Evolutionary conservation across 148 eudicot genomes (phyloP).

Genomic region (Silene conica): DNA sequence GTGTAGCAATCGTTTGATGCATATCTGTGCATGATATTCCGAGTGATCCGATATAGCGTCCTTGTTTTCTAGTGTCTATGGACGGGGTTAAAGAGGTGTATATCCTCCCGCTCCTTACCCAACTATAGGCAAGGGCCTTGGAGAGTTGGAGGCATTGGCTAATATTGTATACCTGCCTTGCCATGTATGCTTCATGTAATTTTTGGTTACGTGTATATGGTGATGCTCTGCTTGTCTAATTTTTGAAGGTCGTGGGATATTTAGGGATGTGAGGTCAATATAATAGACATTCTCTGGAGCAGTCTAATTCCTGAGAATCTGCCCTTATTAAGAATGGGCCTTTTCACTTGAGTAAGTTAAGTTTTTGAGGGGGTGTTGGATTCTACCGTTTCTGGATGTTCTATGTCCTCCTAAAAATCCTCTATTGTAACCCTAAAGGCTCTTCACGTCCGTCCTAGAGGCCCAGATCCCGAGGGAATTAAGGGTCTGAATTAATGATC

Average conservation of each 20-base stretch:
- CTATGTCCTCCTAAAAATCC: not conserved
- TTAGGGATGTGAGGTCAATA: not conserved
- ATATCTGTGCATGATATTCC: too few species aligned
- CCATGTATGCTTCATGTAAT: not conserved
- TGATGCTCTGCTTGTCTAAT: not conserved
- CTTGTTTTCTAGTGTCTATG: too few species aligned
- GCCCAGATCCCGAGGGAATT: not conserved
- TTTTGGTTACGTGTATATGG: not conserved
- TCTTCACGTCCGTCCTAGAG: not conserved
- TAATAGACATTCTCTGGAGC: not conserved
- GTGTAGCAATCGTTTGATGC: not conserved
- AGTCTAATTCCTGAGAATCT: too few species aligned
- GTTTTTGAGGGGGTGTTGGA: too few species aligned
- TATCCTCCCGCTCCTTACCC: too few species aligned
- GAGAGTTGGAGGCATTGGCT: too few species aligned
- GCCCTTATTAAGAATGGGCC: too few species aligned
- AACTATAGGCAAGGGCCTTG: too few species aligned
- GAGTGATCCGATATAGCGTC: too few species aligned
- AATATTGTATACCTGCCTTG: too few species aligned
- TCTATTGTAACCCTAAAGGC: not conserved
- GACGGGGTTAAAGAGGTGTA: too few species aligned
- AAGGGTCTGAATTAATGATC: not conserved
- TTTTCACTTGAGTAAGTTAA: too few species aligned
- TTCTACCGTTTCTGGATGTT: not conserved
- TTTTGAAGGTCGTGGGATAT: not conserved